Conservation (phyloP, 257 asterid species). For the Plantago ovata region DNA sequence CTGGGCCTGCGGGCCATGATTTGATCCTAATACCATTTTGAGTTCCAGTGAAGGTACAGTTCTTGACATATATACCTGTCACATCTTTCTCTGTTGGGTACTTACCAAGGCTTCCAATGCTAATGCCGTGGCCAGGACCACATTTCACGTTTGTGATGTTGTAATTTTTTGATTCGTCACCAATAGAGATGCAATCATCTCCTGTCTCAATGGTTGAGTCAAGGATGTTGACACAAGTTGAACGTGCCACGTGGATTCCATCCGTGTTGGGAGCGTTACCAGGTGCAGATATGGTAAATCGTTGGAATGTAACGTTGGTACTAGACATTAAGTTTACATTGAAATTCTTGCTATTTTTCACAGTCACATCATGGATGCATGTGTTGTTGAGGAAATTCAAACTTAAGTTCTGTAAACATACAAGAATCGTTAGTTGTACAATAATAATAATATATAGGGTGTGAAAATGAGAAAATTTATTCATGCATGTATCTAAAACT, state of each 20-base stretch:
- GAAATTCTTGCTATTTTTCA: conserved; percentile 12
- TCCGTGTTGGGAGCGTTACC: conserved; percentile 15
- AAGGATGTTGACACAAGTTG: background rate
- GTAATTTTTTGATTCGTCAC: conserved; percentile 11
- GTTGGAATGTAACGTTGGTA: conserved; percentile 1
- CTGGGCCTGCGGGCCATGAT: conserved; percentile 11
- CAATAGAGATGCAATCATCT: conserved; percentile 22
- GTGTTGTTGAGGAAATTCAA: conserved; percentile 5
- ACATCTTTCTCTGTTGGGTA: conserved; percentile 5
- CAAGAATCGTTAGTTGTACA: too few relatives aligned
- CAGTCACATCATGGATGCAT: conserved; percentile 5
- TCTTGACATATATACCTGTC: conserved; percentile 15
- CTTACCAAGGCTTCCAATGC: conserved; percentile 20
- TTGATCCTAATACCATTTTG: conserved; percentile 19
- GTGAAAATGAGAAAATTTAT: too few relatives aligned
- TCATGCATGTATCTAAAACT: too few relatives aligned
- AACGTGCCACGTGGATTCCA: conserved; percentile 14
- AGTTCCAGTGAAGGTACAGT: conserved; percentile 17
- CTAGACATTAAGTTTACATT: conserved; percentile 4
- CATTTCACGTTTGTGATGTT: conserved; percentile 3
- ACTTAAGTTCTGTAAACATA: background rate
- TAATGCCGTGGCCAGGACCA: conserved; percentile 25
- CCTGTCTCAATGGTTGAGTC: conserved; percentile 15
- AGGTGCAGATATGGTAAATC: conserved; percentile 4
- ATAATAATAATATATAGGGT: too few relatives aligned